Conservation (phyloP, 139 green algal genomes). For the Eudorina sp. region DNA sequence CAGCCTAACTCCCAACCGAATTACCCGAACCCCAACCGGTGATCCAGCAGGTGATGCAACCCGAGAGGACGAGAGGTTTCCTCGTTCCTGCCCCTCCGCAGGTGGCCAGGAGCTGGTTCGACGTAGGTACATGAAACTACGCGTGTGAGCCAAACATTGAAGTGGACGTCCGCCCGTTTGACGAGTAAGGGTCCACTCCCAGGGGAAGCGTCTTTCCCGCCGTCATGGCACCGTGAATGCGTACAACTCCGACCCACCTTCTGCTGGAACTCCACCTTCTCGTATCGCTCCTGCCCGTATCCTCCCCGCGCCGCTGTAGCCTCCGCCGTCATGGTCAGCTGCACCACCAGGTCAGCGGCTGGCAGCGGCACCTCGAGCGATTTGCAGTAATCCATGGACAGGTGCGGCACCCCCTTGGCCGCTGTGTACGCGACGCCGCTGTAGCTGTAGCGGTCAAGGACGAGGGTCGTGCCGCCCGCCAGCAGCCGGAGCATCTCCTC, state of each 20-base stretch:
- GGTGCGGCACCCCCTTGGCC: constrained; percentile 80
- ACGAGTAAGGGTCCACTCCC: too few relatives aligned
- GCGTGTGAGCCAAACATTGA: too few relatives aligned
- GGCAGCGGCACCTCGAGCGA: constrained; percentile 78
- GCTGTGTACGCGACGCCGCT: constrained; percentile 92
- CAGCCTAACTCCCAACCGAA: too few relatives aligned
- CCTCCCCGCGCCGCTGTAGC: constrained; percentile 78
- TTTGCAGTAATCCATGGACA: constrained; percentile 1
- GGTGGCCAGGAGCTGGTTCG: too few relatives aligned
- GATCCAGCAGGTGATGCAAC: too few relatives aligned
- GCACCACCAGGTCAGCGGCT: constrained; percentile 91
- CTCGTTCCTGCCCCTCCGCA: too few relatives aligned
- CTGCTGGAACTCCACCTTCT: constrained; percentile 82
- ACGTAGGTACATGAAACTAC: too few relatives aligned
- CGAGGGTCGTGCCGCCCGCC: constrained; percentile 82
- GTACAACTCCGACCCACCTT: constrained; percentile 56
- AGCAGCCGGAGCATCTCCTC: constrained; percentile 76
- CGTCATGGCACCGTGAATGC: too few relatives aligned
- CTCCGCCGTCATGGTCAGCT: constrained; percentile 80
- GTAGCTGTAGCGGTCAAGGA: constrained; percentile 96
- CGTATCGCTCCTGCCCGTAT: constrained; percentile 94
- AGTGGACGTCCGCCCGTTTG: too few relatives aligned
- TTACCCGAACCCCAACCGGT: too few relatives aligned
- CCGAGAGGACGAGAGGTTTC: too few relatives aligned
- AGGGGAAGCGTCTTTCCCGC: too few relatives aligned